These are phyloP conservation scores for Myochromella boudieri DNA, from an alignment of 768 basidiomycete species.

Conservation along the genomic window DNA sequence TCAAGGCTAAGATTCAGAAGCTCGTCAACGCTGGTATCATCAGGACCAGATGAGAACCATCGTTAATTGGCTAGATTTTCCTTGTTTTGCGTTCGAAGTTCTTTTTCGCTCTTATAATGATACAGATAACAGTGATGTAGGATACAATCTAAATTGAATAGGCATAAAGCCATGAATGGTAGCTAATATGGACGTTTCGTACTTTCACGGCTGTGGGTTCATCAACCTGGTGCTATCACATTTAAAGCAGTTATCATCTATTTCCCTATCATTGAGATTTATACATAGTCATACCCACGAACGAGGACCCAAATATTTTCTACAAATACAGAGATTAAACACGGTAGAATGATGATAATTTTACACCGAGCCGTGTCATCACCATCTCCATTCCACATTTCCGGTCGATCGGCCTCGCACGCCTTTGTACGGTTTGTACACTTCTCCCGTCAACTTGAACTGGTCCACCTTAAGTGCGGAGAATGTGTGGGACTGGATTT, in stretches of 20 bases:
- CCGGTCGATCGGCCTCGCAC: conserved; percentile 71
- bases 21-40: conserved; percentile 93
- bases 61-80: not conserved
- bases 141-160: conserved; percentile 12
- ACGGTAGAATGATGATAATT: too few relatives aligned
- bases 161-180: conserved; percentile 1
- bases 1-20: conserved; percentile 83
- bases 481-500: conserved; percentile 69
- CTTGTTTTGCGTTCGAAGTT: not conserved
- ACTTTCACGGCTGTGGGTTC: not conserved
- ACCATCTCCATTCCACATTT: conserved; percentile 70
- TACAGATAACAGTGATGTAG: conserved; percentile 11
- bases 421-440: conserved; percentile 91
- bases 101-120: not conserved
- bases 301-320: too few relatives aligned
- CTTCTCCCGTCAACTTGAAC: conserved; percentile 74
- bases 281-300: too few relatives aligned
- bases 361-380: too few relatives aligned
- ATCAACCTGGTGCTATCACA: too few relatives aligned
- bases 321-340: too few relatives aligned
- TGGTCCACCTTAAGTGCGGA: conserved; percentile 86
- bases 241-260: too few relatives aligned
- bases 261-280: too few relatives aligned
- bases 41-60: conserved; percentile 76
- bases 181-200: not conserved